Conservation (phyloP, 495 filamentous ascomycete species). For the Rostrohypoxylon terebratum region DNA sequence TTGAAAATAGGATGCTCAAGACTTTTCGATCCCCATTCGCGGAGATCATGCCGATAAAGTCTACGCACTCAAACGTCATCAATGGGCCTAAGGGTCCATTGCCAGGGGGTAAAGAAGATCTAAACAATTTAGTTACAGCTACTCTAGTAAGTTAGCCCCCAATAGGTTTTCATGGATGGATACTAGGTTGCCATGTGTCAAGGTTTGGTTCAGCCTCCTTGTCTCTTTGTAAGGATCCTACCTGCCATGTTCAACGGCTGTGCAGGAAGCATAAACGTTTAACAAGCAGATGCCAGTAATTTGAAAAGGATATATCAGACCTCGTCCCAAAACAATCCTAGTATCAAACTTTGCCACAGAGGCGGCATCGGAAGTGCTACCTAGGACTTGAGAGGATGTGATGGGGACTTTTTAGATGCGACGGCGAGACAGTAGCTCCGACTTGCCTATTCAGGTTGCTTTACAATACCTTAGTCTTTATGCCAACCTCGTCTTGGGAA, state of each 20-base stretch:
- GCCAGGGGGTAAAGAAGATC: slow-evolving; percentile 26
- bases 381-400: slow-evolving; percentile 3
- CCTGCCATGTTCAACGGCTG: slow-evolving; percentile 8
- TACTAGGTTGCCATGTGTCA: slow-evolving; percentile 38
- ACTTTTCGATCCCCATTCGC: slow-evolving; percentile 20
- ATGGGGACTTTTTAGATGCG: slow-evolving; percentile 32
- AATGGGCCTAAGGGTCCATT: slow-evolving; percentile 32
- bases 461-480: slow-evolving; percentile 36
- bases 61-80: slow-evolving; percentile 30
- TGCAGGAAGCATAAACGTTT: not conserved
- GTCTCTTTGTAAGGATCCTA: slow-evolving; percentile 1
- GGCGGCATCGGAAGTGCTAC: slow-evolving; percentile 2
- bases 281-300: slow-evolving; percentile 1
- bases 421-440: slow-evolving; percentile 35
- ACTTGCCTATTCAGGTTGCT: slow-evolving; percentile 45
- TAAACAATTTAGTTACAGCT: slow-evolving; percentile 30
- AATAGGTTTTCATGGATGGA: slow-evolving; percentile 9
- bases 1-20: slow-evolving; percentile 9
- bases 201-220: slow-evolving; percentile 42
- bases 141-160: slow-evolving; percentile 22
- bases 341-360: slow-evolving; percentile 16
- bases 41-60: slow-evolving; percentile 28
- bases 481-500: slow-evolving; percentile 25
- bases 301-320: slow-evolving; percentile 7
- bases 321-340: slow-evolving; percentile 7